phyloP scores from a whole-genome alignment of 805 yeast species.

The Wickerhamiella galacta region DNA sequence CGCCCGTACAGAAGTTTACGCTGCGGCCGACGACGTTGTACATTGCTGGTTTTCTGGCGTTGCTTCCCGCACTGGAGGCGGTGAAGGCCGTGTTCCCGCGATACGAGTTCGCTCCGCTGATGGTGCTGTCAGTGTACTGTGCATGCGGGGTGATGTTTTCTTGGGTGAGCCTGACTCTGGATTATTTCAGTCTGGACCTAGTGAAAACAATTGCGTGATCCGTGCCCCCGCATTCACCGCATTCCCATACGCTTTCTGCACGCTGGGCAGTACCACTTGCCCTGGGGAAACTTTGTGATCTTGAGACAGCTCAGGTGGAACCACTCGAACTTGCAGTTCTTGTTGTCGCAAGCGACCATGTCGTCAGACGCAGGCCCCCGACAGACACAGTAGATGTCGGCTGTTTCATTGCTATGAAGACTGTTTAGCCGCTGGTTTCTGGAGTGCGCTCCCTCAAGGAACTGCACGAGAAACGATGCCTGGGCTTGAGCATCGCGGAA shows the following conservation, averaged over 20 bases:
- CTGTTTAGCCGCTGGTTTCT: slow-evolving; percentile 7
- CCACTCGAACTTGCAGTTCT: slow-evolving; percentile 73
- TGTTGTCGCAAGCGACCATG: slow-evolving; percentile 86
- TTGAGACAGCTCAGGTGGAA: slow-evolving; percentile 84
- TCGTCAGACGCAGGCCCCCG: slow-evolving; percentile 38
- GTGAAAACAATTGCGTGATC: background rate
- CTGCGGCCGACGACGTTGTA: slow-evolving; percentile 52
- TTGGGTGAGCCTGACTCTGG: slow-evolving; percentile 39
- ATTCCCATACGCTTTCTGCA: slow-evolving; percentile 38
- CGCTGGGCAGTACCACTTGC: slow-evolving; percentile 60
- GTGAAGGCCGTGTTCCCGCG: slow-evolving; percentile 38
- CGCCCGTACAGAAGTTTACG: slow-evolving; percentile 26
- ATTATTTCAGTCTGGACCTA: slow-evolving; percentile 4
- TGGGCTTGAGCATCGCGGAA: too few relatives aligned
- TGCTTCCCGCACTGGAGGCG: slow-evolving; percentile 41
- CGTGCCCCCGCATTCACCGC: background rate
- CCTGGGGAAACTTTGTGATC: slow-evolving; percentile 58
- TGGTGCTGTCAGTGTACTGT: slow-evolving; percentile 76
- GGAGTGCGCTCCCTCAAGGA: too few relatives aligned
- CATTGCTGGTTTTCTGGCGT: slow-evolving; percentile 46
- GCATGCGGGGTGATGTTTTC: slow-evolving; percentile 68
- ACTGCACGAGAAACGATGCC: too few relatives aligned
- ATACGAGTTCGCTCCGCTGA: slow-evolving; percentile 59
- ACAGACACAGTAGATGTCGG: slow-evolving; percentile 30
- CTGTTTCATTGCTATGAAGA: slow-evolving; percentile 6